Conservation (phyloP, 306 rosid species). For the Begonia masoniana region DNA sequence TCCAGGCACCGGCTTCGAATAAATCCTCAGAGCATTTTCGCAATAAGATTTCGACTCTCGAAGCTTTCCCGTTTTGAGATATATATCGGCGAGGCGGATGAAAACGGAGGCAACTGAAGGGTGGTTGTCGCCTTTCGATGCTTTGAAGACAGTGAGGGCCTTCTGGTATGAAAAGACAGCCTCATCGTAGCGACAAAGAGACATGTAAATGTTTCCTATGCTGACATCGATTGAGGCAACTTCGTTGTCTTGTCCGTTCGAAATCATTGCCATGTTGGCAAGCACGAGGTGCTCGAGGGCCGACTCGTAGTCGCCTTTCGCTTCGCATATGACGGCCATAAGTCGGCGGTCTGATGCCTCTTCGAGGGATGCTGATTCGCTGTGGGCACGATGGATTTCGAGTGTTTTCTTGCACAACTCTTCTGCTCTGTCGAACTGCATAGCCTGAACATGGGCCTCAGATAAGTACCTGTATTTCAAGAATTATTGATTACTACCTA, state of each 20-base stretch:
- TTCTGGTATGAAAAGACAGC: constrained; percentile 95
- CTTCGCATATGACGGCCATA: constrained; percentile 85
- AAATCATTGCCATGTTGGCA: constrained; percentile 97
- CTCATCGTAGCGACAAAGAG: constrained; percentile 90
- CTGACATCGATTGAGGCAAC: constrained; percentile 94
- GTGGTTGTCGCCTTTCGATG: constrained; percentile 86
- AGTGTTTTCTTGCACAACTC: constrained; percentile 77
- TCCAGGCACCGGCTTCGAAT: constrained; percentile 92
- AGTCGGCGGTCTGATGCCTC: constrained; percentile 94
- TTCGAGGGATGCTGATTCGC: constrained; percentile 96
- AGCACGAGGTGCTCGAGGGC: constrained; percentile 96
- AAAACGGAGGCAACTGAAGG: constrained; percentile 86
- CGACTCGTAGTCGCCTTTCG: constrained; percentile 75
- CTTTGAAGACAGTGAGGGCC: constrained; percentile 90
- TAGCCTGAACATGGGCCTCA: constrained; percentile 96
- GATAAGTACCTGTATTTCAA: constrained; percentile 63
- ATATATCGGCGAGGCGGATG: constrained; percentile 89
- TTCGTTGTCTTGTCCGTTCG: constrained; percentile 80
- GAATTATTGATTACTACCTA: background rate
- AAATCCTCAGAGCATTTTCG: constrained; percentile 84
- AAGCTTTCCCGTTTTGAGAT: constrained; percentile 90
- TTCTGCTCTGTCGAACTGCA: constrained; percentile 96
- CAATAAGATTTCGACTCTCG: constrained; percentile 92
- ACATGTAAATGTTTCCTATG: constrained; percentile 89
- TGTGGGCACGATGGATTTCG: constrained; percentile 79